Conservation (phyloP, 768 basidiomycete species). For the Jaapia argillacea region DNA sequence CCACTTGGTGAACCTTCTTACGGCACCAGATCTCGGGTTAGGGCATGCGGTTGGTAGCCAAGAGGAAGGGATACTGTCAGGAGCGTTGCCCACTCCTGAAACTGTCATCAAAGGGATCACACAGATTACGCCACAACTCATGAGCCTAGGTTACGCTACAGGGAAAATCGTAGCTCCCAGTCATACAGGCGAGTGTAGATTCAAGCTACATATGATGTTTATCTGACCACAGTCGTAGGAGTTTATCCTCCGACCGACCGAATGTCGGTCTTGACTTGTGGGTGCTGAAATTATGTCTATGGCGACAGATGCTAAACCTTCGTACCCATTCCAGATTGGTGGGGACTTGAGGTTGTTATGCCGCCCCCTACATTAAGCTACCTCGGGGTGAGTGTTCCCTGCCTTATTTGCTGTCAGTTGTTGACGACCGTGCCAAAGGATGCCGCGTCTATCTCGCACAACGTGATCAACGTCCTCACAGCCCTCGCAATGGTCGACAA, state of each 20-base stretch:
- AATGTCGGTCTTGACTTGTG: conserved; percentile 73
- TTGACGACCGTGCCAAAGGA: conserved; percentile 25
- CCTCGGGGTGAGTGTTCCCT: conserved; percentile 38
- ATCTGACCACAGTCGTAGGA: conserved; percentile 22
- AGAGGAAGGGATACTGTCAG: conserved; percentile 48
- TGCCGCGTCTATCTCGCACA: conserved; percentile 47
- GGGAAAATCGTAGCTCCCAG: conserved; percentile 55
- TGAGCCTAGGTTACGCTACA: conserved; percentile 72
- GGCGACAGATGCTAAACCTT: conserved; percentile 3
- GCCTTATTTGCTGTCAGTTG: too few relatives aligned
- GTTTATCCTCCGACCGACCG: conserved; percentile 68
- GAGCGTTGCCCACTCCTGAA: conserved; percentile 67
- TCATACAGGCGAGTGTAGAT: conserved; percentile 38
- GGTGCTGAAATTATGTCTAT: conserved; percentile 18
- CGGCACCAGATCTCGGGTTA: conserved; percentile 54
- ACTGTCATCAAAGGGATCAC: conserved; percentile 59
- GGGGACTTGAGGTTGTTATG: conserved; percentile 75
- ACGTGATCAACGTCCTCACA: conserved; percentile 67
- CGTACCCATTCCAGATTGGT: conserved; percentile 56
- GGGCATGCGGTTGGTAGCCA: conserved; percentile 62
- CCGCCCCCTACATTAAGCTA: conserved; percentile 60
- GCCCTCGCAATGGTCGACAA: conserved; percentile 59
- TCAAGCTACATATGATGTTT: conserved; percentile 1
- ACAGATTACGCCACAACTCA: conserved; percentile 65
- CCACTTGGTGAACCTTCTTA: conserved; percentile 50